Base-by-base conservation (phyloP, 129 eudicot species). In the Apium graveolens region DNA sequence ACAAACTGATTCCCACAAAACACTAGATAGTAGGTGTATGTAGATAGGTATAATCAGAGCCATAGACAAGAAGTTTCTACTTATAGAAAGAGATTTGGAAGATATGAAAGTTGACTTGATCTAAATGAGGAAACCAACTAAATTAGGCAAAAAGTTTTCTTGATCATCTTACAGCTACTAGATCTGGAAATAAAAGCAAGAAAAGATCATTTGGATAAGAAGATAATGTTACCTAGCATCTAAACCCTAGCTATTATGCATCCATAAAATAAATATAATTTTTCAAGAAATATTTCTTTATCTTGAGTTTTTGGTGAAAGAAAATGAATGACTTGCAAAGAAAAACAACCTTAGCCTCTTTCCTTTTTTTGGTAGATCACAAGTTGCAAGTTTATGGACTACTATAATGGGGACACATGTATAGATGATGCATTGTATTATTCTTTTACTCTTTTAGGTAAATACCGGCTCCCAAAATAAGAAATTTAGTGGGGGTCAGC, bases 171-270 rank as follows among this genome's bases (percentile, higher is more conserved):
- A 24, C 21, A 31, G 39, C 26, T 35, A 34, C 13, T 73, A 76
- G 86, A 85, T 85, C 88, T 79, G 85, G 3, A 75, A 55, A 34
- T 17, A 37, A 79, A 63, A 76, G 21, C 35, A 48, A 7, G 49
- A n/a, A 4, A 10, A 7, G 0, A 41, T 73, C n/a, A 78, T 29
- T 18, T 38, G 34, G 41, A 70, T 18, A 48, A 49, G 57, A 41
- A 62, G 32, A 73, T 10, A 26, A 38, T 7, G 10, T 51, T 31
- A 68, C 13, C 74, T 31, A 66, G n/a, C 74, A 69, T 70, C 31
- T 66, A 65, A 86, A 80, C 89, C 89, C 86, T 80, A 86, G 74
- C 2, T 18, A 62, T 41, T 24, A 32, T 11, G 32, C 49, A 16
- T n/a, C n/a, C 7, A 39, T 35, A 35, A 18, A 29, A 63, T 63